Base-by-base conservation (phyloP, 495 filamentous ascomycete species). In the Tuber borchii region DNA sequence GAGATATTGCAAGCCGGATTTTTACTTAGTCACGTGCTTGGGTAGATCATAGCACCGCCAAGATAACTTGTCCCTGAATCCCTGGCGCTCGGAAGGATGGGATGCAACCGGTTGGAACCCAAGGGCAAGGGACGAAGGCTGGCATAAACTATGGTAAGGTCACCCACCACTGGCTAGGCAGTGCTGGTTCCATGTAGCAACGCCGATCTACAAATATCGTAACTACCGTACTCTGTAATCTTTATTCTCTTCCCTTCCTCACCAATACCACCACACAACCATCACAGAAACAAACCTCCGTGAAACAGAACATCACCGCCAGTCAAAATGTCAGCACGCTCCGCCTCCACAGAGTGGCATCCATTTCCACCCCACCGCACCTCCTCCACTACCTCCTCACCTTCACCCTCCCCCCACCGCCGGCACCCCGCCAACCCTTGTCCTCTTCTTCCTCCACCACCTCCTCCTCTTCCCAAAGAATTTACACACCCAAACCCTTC, bases 391-490 rank as follows among this genome's bases (percentile, higher is more conserved):
- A 76, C 76, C 68, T 83, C 76, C 45, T 75, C 78, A 16, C 69
- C 75, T n/a, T 48, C 75, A 45, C n/a, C 76, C 83, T 85, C 79
- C 20, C 74, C n/a, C 77, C 81, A 85, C 80, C 43, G 3, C 39
- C 39, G 39, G 39, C 68, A 40, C 39, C 46, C 65, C 42, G 9
- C n/a, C 65, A 70, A 56, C 10, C 39, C 39, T 40, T 40, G 39
- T 40, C 39, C 39, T 40, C 39, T 6, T 40, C 39, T 4, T 40
- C 39, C 39, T 40, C 39, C 39, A 5, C 72, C 78, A 1, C 72
- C 76, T 16, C 72, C 46, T 3, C 39, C 76, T n/a, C 77, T 43
- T 40, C 51, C 2, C 51, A 10, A 56, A 56, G 51, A n/a, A 14
- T 4, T 2, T 56, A 56, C 51, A 26, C 22, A 14, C 51, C 51